phyloP scores from a whole-genome alignment of 2,329 filamentous ascomycete species.

The Phaeosphaeriaceae sp. region DNA sequence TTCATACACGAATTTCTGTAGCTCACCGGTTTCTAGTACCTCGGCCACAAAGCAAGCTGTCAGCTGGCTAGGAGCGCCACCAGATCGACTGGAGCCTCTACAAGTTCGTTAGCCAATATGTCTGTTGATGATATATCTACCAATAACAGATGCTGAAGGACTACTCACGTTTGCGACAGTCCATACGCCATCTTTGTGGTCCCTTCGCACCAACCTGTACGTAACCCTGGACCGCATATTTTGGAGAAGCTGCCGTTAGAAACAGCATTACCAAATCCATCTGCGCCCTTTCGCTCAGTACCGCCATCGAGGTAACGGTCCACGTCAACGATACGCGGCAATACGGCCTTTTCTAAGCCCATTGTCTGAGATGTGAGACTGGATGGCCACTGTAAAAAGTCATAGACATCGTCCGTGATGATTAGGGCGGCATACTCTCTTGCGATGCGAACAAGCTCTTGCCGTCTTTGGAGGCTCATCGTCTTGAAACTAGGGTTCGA shows the following conservation, averaged over 20 bases:
- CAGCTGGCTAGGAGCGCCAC: slow-evolving; percentile 66
- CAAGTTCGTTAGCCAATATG: slow-evolving; percentile 27
- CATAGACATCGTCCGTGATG: slow-evolving; percentile 91
- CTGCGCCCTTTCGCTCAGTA: slow-evolving; percentile 52
- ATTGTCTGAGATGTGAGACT: slow-evolving; percentile 32
- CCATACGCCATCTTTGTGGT: slow-evolving; percentile 66
- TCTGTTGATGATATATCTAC: slow-evolving; percentile 4
- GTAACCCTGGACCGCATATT: slow-evolving; percentile 77
- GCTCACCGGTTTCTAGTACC: slow-evolving; percentile 58
- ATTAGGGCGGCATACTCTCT: slow-evolving; percentile 81
- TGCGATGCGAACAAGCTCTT: slow-evolving; percentile 75
- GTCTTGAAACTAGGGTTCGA: slow-evolving; percentile 87
- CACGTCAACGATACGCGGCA: slow-evolving; percentile 80
- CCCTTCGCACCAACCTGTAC: slow-evolving; percentile 88
- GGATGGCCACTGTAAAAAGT: slow-evolving; percentile 81
- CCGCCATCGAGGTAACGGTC: slow-evolving; percentile 71
- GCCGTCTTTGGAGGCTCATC: slow-evolving; percentile 72
- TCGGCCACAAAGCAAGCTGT: slow-evolving; percentile 63
- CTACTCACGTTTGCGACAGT: slow-evolving; percentile 63
- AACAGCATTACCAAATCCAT: slow-evolving; percentile 77
- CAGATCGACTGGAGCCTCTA: slow-evolving; percentile 64
- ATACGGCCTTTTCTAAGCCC: slow-evolving; percentile 49
- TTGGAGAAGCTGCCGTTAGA: slow-evolving; percentile 94
- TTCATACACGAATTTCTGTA: slow-evolving; percentile 61
- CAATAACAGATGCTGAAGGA: background rate